Base-by-base conservation (phyloP, 257 asterid species). In the Cinchona pubescens region DNA sequence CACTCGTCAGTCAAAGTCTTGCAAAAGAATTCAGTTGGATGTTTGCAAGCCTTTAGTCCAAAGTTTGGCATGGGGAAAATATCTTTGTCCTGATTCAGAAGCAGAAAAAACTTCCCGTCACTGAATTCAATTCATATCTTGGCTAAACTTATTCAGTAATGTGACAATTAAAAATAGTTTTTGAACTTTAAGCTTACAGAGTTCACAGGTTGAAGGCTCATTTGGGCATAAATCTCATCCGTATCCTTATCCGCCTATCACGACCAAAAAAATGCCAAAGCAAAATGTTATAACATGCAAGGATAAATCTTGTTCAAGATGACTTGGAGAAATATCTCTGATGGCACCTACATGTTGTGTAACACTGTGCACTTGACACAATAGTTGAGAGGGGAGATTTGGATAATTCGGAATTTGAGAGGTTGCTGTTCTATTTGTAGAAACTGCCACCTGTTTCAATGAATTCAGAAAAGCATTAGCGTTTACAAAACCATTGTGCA, bases 1-100 rank as follows among this genome's bases (percentile, higher is more conserved):
- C 98, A 77, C 98, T 94, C 42, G 97, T n/a, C 96, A 5, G 98
- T 94, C 83, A 94, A 79, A 15, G 97, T 94, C 83, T 94, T 94
- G 88, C 98, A 94, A 84, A 94, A 94, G 85, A 92, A 92, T 42
- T 94, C 98, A 5, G 92, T 84, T 16, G 98, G 98, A 81, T 94
- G 97, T 79, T 85, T 90, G 49, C 93, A 86, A 34, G 92, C 82
- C 82, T 86, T 94, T 46, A 87, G 69, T 60, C 97, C 97, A 74
- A 92, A 92, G 55, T 94, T 95, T 0, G 97, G 97, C 76, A 94
- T 85, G 35, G 93, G 97, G 70, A 94, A 83, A 7, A 92, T 90
- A 84, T 94, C 97, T 74, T 87, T 92, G 72, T 94, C 98, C 97
- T 94, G 87, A 72, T 75, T 61, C 67, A 80, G 45, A 35, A 70